These are phyloP conservation scores for Solanum ossicruentum DNA, from an alignment of 257 asterid genomes.

Conservation along the genomic window DNA sequence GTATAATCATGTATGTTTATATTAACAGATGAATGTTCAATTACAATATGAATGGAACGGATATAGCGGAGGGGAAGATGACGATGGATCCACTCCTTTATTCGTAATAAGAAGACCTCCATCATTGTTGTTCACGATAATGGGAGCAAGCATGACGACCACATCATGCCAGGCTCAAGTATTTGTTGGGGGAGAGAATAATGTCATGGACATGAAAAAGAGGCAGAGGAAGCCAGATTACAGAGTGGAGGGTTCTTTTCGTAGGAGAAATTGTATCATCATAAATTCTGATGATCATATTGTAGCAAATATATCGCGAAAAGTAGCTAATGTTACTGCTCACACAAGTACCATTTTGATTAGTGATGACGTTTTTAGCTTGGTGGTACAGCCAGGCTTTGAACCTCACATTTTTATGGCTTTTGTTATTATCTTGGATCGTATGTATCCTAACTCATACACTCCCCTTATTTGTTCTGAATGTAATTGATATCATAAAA, in stretches of 20 bases:
- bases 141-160: neutral
- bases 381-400: conserved; percentile 15
- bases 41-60: conserved; percentile 24
- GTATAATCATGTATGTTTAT: neutral
- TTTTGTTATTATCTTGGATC: conserved; percentile 20
- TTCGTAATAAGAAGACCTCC: conserved; percentile 27
- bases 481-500: neutral
- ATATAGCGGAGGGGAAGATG: conserved; percentile 11
- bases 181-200: neutral
- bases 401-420: conserved; percentile 19
- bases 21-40: conserved; percentile 4
- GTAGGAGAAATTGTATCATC: conserved; percentile 22
- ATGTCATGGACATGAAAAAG: neutral
- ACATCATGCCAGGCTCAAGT: conserved; percentile 19
- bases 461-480: conserved; percentile 18
- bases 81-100: neutral
- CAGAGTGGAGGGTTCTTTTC: conserved; percentile 16
- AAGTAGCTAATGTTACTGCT: conserved; percentile 1
- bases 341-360: conserved; percentile 4
- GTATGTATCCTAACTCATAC: conserved; percentile 9
- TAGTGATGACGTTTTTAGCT: conserved; percentile 21
- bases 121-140: neutral
- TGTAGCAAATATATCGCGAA: conserved; percentile 17
- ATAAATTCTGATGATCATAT: neutral
- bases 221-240: neutral